Evolutionary conservation across 257 asterid species (phyloP), one percentile per base, ranked within the genome.

Genomic region (Primulina eburnea): DNA sequence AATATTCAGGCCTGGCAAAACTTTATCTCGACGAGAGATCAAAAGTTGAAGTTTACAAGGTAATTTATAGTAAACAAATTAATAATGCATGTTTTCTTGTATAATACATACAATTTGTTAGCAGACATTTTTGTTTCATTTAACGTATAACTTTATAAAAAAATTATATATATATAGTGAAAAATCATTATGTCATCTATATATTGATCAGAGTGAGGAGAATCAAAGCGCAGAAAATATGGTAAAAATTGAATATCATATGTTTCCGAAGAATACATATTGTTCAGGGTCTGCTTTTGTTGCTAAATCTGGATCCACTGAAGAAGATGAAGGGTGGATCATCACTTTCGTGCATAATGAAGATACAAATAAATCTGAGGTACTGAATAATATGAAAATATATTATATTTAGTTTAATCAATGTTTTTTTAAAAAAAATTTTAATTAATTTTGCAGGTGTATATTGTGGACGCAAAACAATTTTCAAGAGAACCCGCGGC

Each of bases 1-100:
- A 85, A 38, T 85, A 75, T 69, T 82, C 82, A 1, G 85, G 87
- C 3, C 59, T 82, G 16, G 84, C 85, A 16, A 85, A 85, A 67
- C 82, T 85, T 63, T 34, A 74, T 57, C 67, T 80, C 26, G 71
- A 82, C 60, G 75, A 75, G 14, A 30, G 12, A 20, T 32, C 35
- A 32, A 29, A 52, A 2, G 4, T 17, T 1, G n/a, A 50, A 18
- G 26, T 8, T 17, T 24, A 24, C 26, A 24, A 24, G 26, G 26
- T 24, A 24, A 24, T 24, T 24, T 24, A 24, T 24, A 24, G 26
- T 24, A 24, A 24, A 24, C 26, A 24, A 24, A 24, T 24, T 24
- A 24, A 24, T 24, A 24, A 24, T 24, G 26, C 26, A 24, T 24
- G 26, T 24, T 24, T 24, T 24, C 26, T 24, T 24, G 26, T 24